These are phyloP conservation scores for Tylopilus vinaceipallidus DNA, from an alignment of 768 basidiomycete genomes.

Conservation along the genomic window DNA sequence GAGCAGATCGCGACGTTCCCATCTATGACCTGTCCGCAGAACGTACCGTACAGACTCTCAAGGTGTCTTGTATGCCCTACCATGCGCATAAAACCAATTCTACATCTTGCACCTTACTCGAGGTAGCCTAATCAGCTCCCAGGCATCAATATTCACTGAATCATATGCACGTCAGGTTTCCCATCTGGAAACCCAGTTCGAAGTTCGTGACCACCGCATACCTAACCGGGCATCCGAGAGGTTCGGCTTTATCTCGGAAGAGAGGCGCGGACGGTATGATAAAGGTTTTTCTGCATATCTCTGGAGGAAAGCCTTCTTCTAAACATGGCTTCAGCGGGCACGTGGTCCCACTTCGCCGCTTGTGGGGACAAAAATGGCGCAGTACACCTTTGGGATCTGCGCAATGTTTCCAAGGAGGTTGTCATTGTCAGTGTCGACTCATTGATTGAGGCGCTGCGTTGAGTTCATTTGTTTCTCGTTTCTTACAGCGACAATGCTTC, in stretches of 20 bases:
- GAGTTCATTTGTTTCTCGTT: background rate
- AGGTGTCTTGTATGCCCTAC: constrained; percentile 42
- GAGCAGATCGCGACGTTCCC: constrained; percentile 46
- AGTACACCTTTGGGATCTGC: constrained; percentile 49
- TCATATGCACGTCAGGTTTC: constrained; percentile 35
- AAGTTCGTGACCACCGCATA: constrained; percentile 46
- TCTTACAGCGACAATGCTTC: constrained; percentile 34
- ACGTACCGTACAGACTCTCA: constrained; percentile 40
- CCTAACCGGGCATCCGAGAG: constrained; percentile 36
- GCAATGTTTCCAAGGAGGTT: constrained; percentile 32
- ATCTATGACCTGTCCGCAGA: constrained; percentile 48
- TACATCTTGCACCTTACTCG: constrained; percentile 42
- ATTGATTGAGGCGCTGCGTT: background rate
- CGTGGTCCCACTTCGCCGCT: constrained; percentile 37
- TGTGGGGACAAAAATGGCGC: constrained; percentile 43
- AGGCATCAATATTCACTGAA: background rate
- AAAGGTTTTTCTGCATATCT: constrained; percentile 38
- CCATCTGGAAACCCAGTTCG: constrained; percentile 51
- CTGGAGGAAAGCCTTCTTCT: constrained; percentile 13
- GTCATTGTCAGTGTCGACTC: constrained; percentile 19
- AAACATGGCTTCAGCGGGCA: constrained; percentile 18
- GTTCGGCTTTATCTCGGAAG: constrained; percentile 42
- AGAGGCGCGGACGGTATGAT: constrained; percentile 42
- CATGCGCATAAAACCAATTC: constrained; percentile 40
- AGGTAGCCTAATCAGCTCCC: constrained; percentile 33